Evolutionary conservation across 1,284 basidiomycete species (phyloP).

Genomic region (Salmacisia buchloeana): DNA sequence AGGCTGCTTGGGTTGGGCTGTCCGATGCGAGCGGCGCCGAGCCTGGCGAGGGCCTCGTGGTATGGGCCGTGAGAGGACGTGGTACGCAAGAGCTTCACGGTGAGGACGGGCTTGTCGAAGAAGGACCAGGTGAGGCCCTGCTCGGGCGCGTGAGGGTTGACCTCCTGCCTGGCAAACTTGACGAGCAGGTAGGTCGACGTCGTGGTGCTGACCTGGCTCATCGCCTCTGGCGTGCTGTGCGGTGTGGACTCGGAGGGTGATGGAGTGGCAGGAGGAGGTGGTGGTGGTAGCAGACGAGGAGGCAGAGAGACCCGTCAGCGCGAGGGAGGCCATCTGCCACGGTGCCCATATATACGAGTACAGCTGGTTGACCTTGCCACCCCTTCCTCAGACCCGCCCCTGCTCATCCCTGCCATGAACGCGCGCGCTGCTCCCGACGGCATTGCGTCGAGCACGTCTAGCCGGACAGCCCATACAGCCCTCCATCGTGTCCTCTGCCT

Average conservation of each 20-base stretch:
- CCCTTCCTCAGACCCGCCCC: too few relatives aligned
- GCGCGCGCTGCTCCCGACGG: too few relatives aligned
- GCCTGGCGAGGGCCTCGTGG: neutral
- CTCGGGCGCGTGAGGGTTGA: neutral
- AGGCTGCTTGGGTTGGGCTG: neutral
- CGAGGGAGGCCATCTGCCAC: too few relatives aligned
- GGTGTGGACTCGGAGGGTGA: neutral
- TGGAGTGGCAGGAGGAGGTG: neutral
- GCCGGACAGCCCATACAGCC: too few relatives aligned
- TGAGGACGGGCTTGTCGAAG: constrained; percentile 2
- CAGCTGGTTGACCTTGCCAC: too few relatives aligned
- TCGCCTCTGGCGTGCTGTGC: neutral
- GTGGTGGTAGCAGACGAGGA: too few relatives aligned
- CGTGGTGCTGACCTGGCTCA: constrained; percentile 6
- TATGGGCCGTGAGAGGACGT: neutral
- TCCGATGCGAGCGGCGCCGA: neutral
- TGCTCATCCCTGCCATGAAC: too few relatives aligned
- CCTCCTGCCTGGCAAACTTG: constrained; percentile 1
- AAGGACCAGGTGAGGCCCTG: neutral
- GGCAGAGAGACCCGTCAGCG: too few relatives aligned
- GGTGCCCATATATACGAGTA: too few relatives aligned
- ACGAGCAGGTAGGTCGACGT: neutral
- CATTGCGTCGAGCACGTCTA: too few relatives aligned
- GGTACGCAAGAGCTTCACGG: neutral
- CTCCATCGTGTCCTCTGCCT: too few relatives aligned